phyloP scores from a whole-genome alignment of 2,329 filamentous ascomycete genomes.

The Xylaria multiplex region DNA sequence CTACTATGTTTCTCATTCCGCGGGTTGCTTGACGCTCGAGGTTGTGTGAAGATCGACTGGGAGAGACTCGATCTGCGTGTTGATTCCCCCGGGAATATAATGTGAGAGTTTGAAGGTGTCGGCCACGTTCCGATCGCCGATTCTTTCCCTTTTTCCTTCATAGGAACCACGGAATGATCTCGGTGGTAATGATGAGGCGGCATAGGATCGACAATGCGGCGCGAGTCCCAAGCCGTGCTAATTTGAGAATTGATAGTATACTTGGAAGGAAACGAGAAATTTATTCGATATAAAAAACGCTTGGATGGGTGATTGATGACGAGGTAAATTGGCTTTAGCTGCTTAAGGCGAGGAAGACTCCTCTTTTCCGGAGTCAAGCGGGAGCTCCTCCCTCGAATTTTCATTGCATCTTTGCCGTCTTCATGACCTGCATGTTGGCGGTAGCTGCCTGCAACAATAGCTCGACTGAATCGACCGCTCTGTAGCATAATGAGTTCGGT shows the following conservation, averaged over 20 bases:
- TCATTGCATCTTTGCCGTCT: constrained; percentile 9
- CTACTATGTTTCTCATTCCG: constrained; percentile 53
- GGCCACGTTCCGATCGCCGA: constrained; percentile 32
- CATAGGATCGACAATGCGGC: constrained; percentile 9
- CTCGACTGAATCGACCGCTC: constrained; percentile 3
- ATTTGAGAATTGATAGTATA: constrained; percentile 25
- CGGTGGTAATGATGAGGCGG: constrained; percentile 10
- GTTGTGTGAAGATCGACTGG: constrained; percentile 37
- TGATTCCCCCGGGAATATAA: constrained; percentile 19
- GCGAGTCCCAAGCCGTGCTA: background rate
- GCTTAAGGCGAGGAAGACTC: background rate
- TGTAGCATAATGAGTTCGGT: constrained; percentile 8
- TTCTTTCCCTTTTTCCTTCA: constrained; percentile 44
- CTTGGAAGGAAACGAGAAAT: constrained; percentile 14
- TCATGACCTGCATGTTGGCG: constrained; percentile 13
- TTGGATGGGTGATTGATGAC: constrained; percentile 3
- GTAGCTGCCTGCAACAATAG: constrained; percentile 19
- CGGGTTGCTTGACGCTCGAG: constrained; percentile 38
- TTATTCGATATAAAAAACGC: constrained; percentile 22
- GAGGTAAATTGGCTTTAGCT: background rate
- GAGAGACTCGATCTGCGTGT: constrained; percentile 36
- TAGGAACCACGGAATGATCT: constrained; percentile 40
- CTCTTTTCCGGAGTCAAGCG: constrained; percentile 4
- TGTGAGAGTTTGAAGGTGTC: constrained; percentile 33
- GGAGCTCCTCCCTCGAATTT: constrained; percentile 20